Percentiles rank a stretch among this genome's conserved stretches.
Evolutionary conservation across 73 alveolate species (phyloP).

Genomic region (Urostyla sp.): DNA sequence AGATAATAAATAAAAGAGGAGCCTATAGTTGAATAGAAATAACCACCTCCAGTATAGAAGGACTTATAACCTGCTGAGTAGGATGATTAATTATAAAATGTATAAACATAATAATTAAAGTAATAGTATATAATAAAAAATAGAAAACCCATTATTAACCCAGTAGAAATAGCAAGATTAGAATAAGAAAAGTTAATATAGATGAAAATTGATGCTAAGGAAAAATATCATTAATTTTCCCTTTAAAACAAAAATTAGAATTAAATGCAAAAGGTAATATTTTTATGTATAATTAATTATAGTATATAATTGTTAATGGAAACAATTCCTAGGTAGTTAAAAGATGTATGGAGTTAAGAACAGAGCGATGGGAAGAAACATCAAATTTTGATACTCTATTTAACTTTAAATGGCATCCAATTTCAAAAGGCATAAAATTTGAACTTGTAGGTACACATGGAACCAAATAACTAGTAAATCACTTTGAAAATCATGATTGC

Average conservation of each 20-base stretch:
- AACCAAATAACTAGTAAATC: constrained; percentile 59
- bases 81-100: too few species aligned
- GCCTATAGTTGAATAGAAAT: too few species aligned
- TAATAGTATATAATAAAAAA: too few species aligned
- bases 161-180: background rate
- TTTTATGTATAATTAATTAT: background rate
- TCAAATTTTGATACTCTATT: constrained; percentile 46
- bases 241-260: background rate
- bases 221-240: constrained; percentile 11
- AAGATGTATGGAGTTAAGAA: constrained; percentile 46
- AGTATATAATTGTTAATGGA: constrained; percentile 40
- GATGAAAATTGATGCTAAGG: constrained; percentile 50
- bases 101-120: too few species aligned
- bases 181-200: constrained; percentile 36
- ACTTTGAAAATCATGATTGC: constrained; percentile 51
- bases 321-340: constrained; percentile 30
- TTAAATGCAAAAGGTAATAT: background rate
- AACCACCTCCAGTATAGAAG: too few species aligned
- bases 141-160: constrained; percentile 32
- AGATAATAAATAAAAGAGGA: too few species aligned
- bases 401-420: constrained; percentile 73
- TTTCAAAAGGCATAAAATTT: constrained; percentile 62
- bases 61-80: too few species aligned
- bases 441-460: constrained; percentile 32
- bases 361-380: constrained; percentile 62